Evolutionary conservation across 2,329 filamentous ascomycete genomes (phyloP).

Genomic region (Cercospora sp.): DNA sequence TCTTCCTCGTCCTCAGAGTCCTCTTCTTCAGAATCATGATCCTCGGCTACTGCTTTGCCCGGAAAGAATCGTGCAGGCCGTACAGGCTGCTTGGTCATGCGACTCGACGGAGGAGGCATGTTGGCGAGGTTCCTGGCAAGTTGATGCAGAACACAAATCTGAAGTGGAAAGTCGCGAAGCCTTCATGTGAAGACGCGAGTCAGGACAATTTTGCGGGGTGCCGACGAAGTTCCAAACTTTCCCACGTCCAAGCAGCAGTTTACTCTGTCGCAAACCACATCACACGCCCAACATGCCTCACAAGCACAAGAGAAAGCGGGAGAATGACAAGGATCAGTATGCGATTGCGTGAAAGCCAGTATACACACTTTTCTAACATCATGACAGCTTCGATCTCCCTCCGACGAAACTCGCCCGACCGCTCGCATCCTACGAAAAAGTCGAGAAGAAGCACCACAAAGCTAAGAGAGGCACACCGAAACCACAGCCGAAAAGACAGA

Average conservation of each 20-base stretch:
- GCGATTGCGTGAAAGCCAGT: background rate
- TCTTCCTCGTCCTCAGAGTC: constrained; percentile 56
- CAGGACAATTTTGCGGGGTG: constrained; percentile 8
- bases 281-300: constrained; percentile 29
- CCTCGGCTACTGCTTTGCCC: constrained; percentile 68
- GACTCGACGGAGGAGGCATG: constrained; percentile 66
- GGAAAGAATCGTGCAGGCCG: constrained; percentile 80
- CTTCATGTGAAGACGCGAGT: constrained; percentile 16
- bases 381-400: constrained; percentile 58
- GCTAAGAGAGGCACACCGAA: constrained; percentile 15
- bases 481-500: constrained; percentile 35
- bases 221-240: background rate
- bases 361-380: constrained; percentile 47
- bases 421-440: constrained; percentile 55
- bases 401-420: constrained; percentile 60
- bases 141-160: background rate
- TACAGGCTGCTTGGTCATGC: constrained; percentile 89
- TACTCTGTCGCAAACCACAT: constrained; percentile 9
- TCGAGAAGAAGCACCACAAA: constrained; percentile 31
- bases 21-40: constrained; percentile 42
- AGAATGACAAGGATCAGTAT: constrained; percentile 42
- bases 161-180: background rate
- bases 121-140: constrained; percentile 19
- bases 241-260: background rate
- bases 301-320: constrained; percentile 37